Evolutionary conservation across 1,139 yeast species (phyloP).

Genomic region (Maudiozyma humilis): DNA sequence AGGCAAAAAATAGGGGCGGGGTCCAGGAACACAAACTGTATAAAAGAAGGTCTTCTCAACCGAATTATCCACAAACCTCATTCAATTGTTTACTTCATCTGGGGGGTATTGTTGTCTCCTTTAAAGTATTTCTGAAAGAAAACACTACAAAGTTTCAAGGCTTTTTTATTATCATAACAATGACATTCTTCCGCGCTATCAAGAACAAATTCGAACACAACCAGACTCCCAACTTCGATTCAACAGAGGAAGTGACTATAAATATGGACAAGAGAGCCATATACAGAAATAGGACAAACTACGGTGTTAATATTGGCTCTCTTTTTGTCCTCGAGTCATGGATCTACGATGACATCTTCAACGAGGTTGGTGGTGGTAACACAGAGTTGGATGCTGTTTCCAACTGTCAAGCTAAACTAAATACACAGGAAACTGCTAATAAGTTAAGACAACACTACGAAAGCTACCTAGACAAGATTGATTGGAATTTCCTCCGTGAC

Average conservation of each 20-base stretch:
- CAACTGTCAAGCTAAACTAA: constrained; percentile 40
- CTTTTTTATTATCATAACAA: not conserved
- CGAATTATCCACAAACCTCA: too few relatives aligned
- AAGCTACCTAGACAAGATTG: constrained; percentile 47
- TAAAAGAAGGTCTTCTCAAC: too few relatives aligned
- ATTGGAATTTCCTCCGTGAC: constrained; percentile 65
- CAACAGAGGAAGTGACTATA: constrained; percentile 20
- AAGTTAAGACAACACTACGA: constrained; percentile 65
- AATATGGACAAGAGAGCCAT: constrained; percentile 42
- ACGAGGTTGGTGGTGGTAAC: constrained; percentile 36
- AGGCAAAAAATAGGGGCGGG: too few relatives aligned
- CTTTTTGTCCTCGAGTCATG: constrained; percentile 74
- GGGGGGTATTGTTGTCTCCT: too few relatives aligned
- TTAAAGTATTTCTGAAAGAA: too few relatives aligned
- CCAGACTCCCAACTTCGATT: constrained; percentile 8
- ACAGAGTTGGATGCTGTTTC: constrained; percentile 73
- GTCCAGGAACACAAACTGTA: too few relatives aligned
- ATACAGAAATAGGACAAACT: constrained; percentile 58
- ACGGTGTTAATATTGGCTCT: constrained; percentile 84
- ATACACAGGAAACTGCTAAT: constrained; percentile 47
- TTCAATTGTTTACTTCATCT: too few relatives aligned
- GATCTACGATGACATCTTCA: constrained; percentile 54
- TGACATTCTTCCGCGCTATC: constrained; percentile 36
- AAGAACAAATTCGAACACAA: constrained; percentile 37
- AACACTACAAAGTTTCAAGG: too few relatives aligned